Evolutionary conservation across 2,329 filamentous ascomycete species (phyloP), one percentile per base, ranked within the genome.

Genomic region (Pestalotiopsis sp.): DNA sequence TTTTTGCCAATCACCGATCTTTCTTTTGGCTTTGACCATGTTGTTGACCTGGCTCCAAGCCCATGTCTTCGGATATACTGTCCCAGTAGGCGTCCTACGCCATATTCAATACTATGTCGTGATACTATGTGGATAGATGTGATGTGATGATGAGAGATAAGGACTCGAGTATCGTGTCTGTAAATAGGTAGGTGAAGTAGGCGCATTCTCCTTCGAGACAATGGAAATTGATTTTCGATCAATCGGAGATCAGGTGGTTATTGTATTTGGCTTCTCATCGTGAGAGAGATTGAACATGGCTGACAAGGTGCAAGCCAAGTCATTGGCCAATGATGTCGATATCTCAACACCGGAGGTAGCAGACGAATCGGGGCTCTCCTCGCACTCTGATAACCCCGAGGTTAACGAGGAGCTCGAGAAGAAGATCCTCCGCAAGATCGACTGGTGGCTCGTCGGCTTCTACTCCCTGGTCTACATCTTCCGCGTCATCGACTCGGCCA

Each of bases 401-500:
- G 57, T 67, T 14, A 67, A 74, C 27, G 58, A 63, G 5, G 72
- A 70, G n/a, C 67, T 79, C 6, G 75, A 79, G 63, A 79, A 75
- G 66, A 69, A 70, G 49, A 72, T 77, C 2, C 73, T 80, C 63
- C 73, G 74, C 25, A 82, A 81, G 72, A 71, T 78, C 57, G 80
- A 81, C 69, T 71, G 75, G 57, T 77, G 78, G 75, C 74, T 79
- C 9, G 74, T 79, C 9, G 72, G 72, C 6, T 78, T 76, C 66
- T 78, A 81, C 68, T 81, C 80, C 1, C 6, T 80, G 2, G 80
- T 82, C 14, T 82, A 82, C 66, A 74, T 82, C 45, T 80, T 82
- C 69, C 76, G 78, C 2, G 78, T 80, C 57, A 80, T 82, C 31
- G 79, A 81, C 71, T 80, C 78, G 3, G 75, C 73, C 59, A 82